phyloP scores from a whole-genome alignment of 768 basidiomycete species.

The Cytidiella melzeri region DNA sequence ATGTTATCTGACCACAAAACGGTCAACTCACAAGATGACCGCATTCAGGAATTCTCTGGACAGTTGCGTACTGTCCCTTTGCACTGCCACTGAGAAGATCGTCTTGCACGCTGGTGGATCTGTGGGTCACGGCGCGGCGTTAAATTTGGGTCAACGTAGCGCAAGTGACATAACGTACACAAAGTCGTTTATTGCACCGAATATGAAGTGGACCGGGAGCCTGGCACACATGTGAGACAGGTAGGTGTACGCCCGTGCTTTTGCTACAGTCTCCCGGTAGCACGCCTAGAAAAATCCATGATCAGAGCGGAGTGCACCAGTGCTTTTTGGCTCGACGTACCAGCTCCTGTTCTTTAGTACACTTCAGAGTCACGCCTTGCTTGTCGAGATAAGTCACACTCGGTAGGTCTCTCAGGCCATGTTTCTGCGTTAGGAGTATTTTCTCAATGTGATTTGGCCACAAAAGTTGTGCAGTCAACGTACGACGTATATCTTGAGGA shows the following conservation, averaged over 20 bases:
- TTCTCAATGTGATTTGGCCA: background rate
- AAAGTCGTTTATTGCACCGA: constrained; percentile 13
- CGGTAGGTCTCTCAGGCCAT: constrained; percentile 30
- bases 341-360: constrained; percentile 16
- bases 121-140: background rate
- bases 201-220: constrained; percentile 18
- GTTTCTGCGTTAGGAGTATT: constrained; percentile 31
- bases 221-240: constrained; percentile 3
- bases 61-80: constrained; percentile 5
- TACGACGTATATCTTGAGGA: constrained; percentile 39
- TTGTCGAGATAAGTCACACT: constrained; percentile 17
- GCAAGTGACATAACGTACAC: constrained; percentile 2
- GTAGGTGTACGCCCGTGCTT: constrained; percentile 11
- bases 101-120: constrained; percentile 5
- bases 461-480: background rate
- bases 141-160: background rate
- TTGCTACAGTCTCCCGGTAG: constrained; percentile 10
- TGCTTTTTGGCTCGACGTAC: background rate
- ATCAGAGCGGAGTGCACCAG: background rate
- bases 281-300: constrained; percentile 3
- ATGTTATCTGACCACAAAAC: background rate
- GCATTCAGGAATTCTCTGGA: constrained; percentile 2
- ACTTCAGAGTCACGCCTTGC: constrained; percentile 20
- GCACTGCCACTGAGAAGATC: constrained; percentile 7
- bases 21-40: constrained; percentile 13